Evolutionary conservation across 192 early-diverging fungal species (phyloP).

Genomic region (Backusella liffmaniae): DNA sequence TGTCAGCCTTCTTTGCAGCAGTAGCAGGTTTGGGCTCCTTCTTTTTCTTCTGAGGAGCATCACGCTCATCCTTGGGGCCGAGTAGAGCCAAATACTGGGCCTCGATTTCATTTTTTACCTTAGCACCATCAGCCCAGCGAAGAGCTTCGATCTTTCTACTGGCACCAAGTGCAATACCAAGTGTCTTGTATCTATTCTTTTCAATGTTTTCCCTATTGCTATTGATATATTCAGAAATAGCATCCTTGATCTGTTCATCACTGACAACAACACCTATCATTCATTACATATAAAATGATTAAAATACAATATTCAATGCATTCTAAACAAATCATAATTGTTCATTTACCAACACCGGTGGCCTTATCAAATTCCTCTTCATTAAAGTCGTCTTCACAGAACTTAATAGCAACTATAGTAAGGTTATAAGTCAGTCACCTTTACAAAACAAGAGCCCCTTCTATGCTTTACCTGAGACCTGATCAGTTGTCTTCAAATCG

Average conservation of each 20-base stretch:
- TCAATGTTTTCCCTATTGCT: slow-evolving; percentile 67
- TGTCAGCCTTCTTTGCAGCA: slow-evolving; percentile 30
- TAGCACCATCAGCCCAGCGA: slow-evolving; percentile 87
- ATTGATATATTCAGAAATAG: slow-evolving; percentile 64
- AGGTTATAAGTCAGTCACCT: no score
- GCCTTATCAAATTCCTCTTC: slow-evolving; percentile 76
- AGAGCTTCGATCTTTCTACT: slow-evolving; percentile 69
- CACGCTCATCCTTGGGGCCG: slow-evolving; percentile 98
- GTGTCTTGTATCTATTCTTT: slow-evolving; percentile 82
- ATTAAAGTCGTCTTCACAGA: slow-evolving; percentile 63
- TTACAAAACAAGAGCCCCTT: no score
- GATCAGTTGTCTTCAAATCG: slow-evolving; percentile 75
- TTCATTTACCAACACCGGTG: slow-evolving; percentile 85
- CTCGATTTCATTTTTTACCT: slow-evolving; percentile 88
- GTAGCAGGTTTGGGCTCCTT: slow-evolving; percentile 56
- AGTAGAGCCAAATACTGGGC: slow-evolving; percentile 78
- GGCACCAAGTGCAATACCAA: slow-evolving; percentile 72
- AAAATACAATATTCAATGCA: background rate
- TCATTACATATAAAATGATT: background rate
- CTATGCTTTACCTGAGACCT: slow-evolving; percentile 68
- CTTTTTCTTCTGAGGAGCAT: slow-evolving; percentile 61
- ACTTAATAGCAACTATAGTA: slow-evolving; percentile 86
- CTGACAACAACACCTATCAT: slow-evolving; percentile 79
- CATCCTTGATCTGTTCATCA: slow-evolving; percentile 67
- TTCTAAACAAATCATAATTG: background rate